Percentiles rank a stretch among this genome's conserved stretches.
Conservation (phyloP, 768 basidiomycete species). For the Pleurotus pulmonarius region DNA sequence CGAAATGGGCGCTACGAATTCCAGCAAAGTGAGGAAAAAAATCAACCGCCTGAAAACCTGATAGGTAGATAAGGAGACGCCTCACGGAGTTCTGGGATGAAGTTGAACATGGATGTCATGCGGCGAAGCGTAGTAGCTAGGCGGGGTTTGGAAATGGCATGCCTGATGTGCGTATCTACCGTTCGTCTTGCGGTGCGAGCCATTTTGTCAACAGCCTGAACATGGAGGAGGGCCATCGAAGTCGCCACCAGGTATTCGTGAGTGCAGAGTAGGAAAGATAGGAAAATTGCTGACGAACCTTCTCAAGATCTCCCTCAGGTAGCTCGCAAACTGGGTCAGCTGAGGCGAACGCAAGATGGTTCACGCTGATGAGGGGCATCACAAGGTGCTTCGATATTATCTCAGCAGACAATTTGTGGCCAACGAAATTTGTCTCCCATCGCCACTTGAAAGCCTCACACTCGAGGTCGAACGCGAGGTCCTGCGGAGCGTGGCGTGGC, state of each 20-base stretch:
- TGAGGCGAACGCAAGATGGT: slow-evolving; percentile 64
- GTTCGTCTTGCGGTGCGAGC: slow-evolving; percentile 68
- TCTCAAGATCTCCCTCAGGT: slow-evolving; percentile 58
- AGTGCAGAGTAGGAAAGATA: background rate
- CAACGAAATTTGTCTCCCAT: slow-evolving; percentile 72
- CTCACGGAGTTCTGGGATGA: slow-evolving; percentile 63
- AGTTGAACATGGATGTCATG: slow-evolving; percentile 71
- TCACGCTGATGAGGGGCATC: slow-evolving; percentile 68
- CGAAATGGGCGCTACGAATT: slow-evolving; percentile 44
- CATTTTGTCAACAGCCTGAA: slow-evolving; percentile 64
- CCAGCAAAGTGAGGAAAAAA: background rate
- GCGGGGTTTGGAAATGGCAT: slow-evolving; percentile 66
- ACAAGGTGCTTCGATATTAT: slow-evolving; percentile 77
- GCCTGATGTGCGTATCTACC: slow-evolving; percentile 67
- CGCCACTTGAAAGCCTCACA: slow-evolving; percentile 67
- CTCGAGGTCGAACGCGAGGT: slow-evolving; percentile 60
- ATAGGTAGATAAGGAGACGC: slow-evolving; percentile 12
- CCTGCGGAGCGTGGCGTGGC: slow-evolving; percentile 35
- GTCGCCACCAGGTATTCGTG: background rate
- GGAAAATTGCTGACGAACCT: slow-evolving; percentile 36
- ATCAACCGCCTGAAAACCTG: background rate
- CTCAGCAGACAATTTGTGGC: slow-evolving; percentile 63
- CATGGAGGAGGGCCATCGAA: background rate
- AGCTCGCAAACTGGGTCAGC: slow-evolving; percentile 54
- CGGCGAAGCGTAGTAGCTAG: slow-evolving; percentile 64